Evolutionary conservation across 306 rosid genomes (phyloP).

Genomic region (Alnus glutinosa): DNA sequence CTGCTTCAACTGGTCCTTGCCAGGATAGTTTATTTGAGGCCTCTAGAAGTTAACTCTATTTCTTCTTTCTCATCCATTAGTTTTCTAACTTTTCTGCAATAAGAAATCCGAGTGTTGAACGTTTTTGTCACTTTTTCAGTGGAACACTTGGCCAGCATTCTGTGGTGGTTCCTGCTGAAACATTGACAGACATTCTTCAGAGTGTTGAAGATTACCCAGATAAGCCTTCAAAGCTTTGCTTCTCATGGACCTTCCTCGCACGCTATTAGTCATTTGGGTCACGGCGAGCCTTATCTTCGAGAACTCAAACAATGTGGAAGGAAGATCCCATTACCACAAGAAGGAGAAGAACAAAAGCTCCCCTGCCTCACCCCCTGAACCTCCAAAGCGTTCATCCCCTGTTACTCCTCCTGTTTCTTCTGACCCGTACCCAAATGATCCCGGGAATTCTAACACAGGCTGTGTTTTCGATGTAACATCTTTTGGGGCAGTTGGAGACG

Average conservation of each 20-base stretch:
- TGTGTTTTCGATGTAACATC: conserved; percentile 68
- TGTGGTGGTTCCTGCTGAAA: conserved; percentile 14
- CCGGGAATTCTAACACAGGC: conserved; percentile 40
- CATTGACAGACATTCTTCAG: conserved; percentile 29
- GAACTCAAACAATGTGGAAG: conserved; percentile 55
- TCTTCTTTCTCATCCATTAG: conserved; percentile 11
- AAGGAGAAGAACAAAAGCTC: conserved; percentile 34
- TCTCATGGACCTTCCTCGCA: conserved; percentile 42
- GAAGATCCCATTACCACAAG: conserved; percentile 73
- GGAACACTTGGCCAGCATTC: conserved; percentile 21
- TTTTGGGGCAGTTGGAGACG: conserved; percentile 91
- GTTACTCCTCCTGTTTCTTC: conserved; percentile 47
- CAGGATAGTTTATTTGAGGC: conserved; percentile 29
- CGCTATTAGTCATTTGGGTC: conserved; percentile 36
- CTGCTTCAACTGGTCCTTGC: conserved; percentile 30
- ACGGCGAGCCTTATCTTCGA: conserved; percentile 27
- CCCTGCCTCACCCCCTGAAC: conserved; percentile 32
- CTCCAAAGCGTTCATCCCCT: conserved; percentile 41
- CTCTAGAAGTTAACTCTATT: conserved; percentile 13
- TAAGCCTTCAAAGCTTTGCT: background rate
- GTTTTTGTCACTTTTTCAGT: conserved; percentile 29
- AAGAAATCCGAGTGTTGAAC: conserved; percentile 18
- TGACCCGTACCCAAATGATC: conserved; percentile 69
- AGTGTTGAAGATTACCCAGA: background rate
- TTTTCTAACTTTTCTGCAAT: conserved; percentile 4